Evolutionary conservation across 148 eudicot genomes (phyloP).

Genomic region (Persicaria maculosa): DNA sequence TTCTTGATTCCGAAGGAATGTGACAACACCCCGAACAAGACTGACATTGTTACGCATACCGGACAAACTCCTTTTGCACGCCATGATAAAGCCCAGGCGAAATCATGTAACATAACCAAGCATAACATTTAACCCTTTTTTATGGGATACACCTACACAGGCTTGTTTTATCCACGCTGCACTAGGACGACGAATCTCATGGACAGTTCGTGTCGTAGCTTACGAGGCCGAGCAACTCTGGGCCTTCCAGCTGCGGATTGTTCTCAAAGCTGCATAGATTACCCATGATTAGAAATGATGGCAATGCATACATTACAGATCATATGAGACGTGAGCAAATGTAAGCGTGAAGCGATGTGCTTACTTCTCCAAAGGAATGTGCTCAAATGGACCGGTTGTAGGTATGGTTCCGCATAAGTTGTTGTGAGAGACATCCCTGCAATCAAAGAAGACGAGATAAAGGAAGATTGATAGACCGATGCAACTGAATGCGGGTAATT

Average conservation of each 20-base stretch:
- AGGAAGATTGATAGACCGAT: neutral
- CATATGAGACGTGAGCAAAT: too few relatives aligned
- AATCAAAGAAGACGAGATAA: neutral
- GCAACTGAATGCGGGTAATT: neutral
- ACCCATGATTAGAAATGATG: too few relatives aligned
- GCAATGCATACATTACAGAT: too few relatives aligned
- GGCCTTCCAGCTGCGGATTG: neutral
- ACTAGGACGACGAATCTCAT: neutral
- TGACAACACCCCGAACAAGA: too few relatives aligned
- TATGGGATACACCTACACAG: neutral
- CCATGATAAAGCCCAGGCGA: too few relatives aligned
- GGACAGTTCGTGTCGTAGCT: neutral
- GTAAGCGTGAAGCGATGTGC: neutral
- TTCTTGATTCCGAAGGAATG: too few relatives aligned
- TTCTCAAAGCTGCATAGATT: neutral
- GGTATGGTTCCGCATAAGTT: conserved; percentile 86
- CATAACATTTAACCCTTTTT: neutral
- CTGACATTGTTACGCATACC: too few relatives aligned
- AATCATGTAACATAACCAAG: too few relatives aligned
- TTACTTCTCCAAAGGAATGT: conserved; percentile 80
- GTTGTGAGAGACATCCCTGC: conserved; percentile 72
- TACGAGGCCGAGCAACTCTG: neutral
- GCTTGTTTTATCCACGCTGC: too few relatives aligned
- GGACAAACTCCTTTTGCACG: too few relatives aligned
- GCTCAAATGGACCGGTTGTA: conserved; percentile 73